phyloP scores from a whole-genome alignment of 495 filamentous ascomycete genomes.

The Pyronema domesticum region DNA sequence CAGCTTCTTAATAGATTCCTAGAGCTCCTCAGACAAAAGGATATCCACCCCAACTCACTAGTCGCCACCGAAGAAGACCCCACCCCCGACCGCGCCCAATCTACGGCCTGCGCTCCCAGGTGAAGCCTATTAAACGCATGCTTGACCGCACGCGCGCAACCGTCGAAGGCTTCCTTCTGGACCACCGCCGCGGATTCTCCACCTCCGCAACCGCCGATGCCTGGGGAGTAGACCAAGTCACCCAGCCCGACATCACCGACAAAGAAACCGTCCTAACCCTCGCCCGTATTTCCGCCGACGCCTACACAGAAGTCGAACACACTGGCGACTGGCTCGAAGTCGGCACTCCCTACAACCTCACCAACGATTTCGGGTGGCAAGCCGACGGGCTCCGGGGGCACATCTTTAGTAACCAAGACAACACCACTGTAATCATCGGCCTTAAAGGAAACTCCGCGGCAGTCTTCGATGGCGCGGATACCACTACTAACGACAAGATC shows the following conservation, averaged over 20 bases:
- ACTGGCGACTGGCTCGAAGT: slow-evolving; percentile 72
- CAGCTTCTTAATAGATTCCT: slow-evolving; percentile 39
- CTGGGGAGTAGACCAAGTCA: slow-evolving; percentile 68
- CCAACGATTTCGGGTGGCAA: slow-evolving; percentile 76
- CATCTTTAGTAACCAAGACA: slow-evolving; percentile 70
- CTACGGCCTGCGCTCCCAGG: slow-evolving; percentile 37
- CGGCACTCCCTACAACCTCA: slow-evolving; percentile 60
- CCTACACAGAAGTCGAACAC: slow-evolving; percentile 58
- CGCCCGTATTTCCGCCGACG: slow-evolving; percentile 71
- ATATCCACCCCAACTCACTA: slow-evolving; percentile 52
- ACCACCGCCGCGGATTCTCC: slow-evolving; percentile 40
- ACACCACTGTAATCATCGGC: slow-evolving; percentile 75
- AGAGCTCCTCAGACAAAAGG: slow-evolving; percentile 51
- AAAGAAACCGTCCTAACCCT: slow-evolving; percentile 69
- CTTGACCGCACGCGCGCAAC: slow-evolving; percentile 55
- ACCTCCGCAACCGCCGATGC: slow-evolving; percentile 40
- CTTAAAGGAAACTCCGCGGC: slow-evolving; percentile 82
- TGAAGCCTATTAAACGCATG: slow-evolving; percentile 57
- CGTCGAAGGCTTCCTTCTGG: slow-evolving; percentile 57
- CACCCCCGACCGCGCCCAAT: slow-evolving; percentile 16
- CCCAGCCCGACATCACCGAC: slow-evolving; percentile 67
- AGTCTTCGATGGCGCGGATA: slow-evolving; percentile 85
- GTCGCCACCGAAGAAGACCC: slow-evolving; percentile 45
- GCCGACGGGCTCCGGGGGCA: slow-evolving; percentile 78
- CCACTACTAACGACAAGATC: slow-evolving; percentile 88